Base-by-base conservation (phyloP, 2,329 filamentous ascomycete species). In the Colletotrichum sp. region DNA sequence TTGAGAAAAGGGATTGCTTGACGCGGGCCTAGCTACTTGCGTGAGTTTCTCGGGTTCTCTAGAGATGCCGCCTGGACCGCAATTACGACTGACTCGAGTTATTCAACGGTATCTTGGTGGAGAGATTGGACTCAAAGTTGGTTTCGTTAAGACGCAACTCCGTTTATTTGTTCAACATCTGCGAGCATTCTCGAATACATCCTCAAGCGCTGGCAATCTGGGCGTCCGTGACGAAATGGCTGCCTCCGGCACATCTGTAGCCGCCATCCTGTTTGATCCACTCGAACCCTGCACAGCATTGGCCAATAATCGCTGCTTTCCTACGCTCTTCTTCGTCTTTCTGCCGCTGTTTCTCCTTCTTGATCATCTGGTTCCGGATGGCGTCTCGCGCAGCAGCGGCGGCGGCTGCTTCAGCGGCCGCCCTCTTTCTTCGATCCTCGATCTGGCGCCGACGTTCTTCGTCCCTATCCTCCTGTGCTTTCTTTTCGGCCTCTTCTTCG, bases 241-340 rank as follows among this genome's bases (percentile, higher is more conserved):
- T 78, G 0, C 92, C 92, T 0, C 88, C 93, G 0, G 86, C 86
- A 82, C 93, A 94, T 7, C 91, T 81, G 80, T 90, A 95, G 0
- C 93, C 93, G 2, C 77, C 78, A 2, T 3, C 54, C 77, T 92
- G 87, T 76, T 89, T 90, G 31, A 93, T 90, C 93, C 93, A 95
- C 0, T 71, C 68, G 78, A 62, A 95, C 0, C 92, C 93, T 21
- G 69, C 47, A 0, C 85, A 84, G 79, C 93, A 95, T 1, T 81
- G 64, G 0, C 93, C 93, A 83, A 90, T 84, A 2, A 76, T 34
- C 76, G 78, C 81, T 76, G 95, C 78, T 77, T 88, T 91, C 74
- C 78, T 82, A 59, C 78, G 81, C 57, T 78, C 77, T 76, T 85
- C 79, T 70, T 84, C 84, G 73, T 86, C 82, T 67, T 82, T 76